phyloP scores from a whole-genome alignment of 768 basidiomycete genomes.

The Pholiota molesta region DNA sequence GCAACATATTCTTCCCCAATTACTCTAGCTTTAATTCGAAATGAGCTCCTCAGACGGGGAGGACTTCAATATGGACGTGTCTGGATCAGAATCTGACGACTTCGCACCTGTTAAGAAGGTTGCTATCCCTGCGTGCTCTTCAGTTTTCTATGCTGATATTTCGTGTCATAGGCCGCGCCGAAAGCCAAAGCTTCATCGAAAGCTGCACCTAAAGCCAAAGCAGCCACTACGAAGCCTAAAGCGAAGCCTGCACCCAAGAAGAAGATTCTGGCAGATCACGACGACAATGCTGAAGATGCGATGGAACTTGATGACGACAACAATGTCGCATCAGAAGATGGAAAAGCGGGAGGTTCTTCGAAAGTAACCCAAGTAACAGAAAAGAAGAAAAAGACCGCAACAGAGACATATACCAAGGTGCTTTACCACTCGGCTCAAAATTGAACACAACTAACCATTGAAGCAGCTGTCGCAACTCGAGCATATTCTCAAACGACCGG shows the following conservation, averaged over 20 bases:
- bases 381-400: conserved; percentile 83
- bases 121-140: neutral
- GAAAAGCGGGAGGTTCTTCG: conserved; percentile 29
- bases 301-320: conserved; percentile 42
- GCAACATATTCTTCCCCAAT: neutral
- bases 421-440: neutral
- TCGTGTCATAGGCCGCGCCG: conserved; percentile 24
- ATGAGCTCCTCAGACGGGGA: conserved; percentile 83
- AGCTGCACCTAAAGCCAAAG: conserved; percentile 43
- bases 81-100: conserved; percentile 69
- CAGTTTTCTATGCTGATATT: conserved; percentile 5
- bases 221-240: conserved; percentile 49
- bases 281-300: conserved; percentile 58
- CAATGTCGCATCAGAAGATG: conserved; percentile 36
- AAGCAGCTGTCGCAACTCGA: conserved; percentile 89
- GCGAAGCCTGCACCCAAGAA: conserved; percentile 65
- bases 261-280: conserved; percentile 67
- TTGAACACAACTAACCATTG: conserved; percentile 1
- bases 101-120: conserved; percentile 68
- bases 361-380: conserved; percentile 26
- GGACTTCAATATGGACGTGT: conserved; percentile 63
- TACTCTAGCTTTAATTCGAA: conserved; percentile 10
- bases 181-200: conserved; percentile 41
- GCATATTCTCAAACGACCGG: conserved; percentile 90
- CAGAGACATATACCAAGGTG: conserved; percentile 91